Evolutionary conservation across 2,329 filamentous ascomycete species (phyloP), one percentile per base, ranked within the genome.

Genomic region (Dactylellina sp.): DNA sequence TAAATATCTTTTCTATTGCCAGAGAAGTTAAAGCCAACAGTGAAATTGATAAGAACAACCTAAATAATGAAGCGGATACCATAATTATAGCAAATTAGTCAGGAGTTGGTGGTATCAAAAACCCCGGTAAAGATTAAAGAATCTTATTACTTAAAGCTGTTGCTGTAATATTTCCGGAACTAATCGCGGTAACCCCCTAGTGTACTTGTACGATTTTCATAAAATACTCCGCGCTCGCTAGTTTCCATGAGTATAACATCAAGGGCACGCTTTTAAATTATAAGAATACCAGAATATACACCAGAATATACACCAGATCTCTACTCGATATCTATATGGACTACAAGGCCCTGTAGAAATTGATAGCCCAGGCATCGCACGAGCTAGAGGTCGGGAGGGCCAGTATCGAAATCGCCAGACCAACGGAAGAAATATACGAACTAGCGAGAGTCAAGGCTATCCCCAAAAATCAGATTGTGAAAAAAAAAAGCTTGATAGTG

Each of bases 41-140:
- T 6, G 60, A 40, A 14, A 22, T 62, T 7, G 55, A 74, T 50
- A 63, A 71, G 39, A 20, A 40, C 57, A 46, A 61, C 70, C 0
- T 64, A 40, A 37, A 16, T 7, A 57, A 75, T 6, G 64, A 78
- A n/a, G 75, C 76, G 3, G 77, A 77, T 49, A 76, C 65, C 6
- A 77, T 72, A 2, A 76, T 78, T n/a, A 50, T 62, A 7, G 76
- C 77, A 24, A 77, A 57, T 40, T 79, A 78, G 78, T 76, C 64
- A 12, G 78, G 78, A 25, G 77, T 78, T 28, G 77, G 78, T 11
- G 18, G 64, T 22, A 71, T 79, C 40, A 79, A 79, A 56, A 75
- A 59, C 18, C 75, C 6, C 46, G 14, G 49, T 37, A 22, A 71
- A 18, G 55, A 71, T 40, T 79, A 78, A 78, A 50, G 62, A 40